Percentiles rank a stretch among this genome's conserved stretches.
phyloP scores from a whole-genome alignment of 139 green algal species.

The Micractinium sp. region DNA sequence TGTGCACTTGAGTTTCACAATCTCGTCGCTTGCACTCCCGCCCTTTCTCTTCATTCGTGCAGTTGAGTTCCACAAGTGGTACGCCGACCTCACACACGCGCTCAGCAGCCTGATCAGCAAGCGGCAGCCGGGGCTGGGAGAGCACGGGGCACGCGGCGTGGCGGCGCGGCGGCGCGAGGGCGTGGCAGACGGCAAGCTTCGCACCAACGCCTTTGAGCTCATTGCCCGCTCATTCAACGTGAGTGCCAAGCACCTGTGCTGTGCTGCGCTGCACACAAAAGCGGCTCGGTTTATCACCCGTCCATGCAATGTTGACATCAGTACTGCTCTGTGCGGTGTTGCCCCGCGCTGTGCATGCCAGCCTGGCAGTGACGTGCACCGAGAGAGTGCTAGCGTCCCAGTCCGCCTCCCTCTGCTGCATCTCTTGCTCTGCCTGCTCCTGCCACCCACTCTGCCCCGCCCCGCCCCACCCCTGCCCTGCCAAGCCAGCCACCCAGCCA shows the following conservation, averaged over 20 bases:
- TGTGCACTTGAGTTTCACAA: background rate
- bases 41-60: background rate
- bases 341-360: background rate
- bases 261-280: too few relatives aligned
- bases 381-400: background rate
- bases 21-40: background rate
- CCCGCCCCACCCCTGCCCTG: too few relatives aligned
- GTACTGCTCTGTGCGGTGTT: background rate
- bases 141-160: background rate
- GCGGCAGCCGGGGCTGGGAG: background rate
- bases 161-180: background rate
- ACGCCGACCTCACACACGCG: conserved; percentile 39
- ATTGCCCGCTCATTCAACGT: conserved; percentile 27
- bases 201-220: conserved; percentile 45
- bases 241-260: background rate
- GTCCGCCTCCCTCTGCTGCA: background rate
- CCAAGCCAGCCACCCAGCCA: too few relatives aligned
- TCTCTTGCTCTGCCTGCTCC: background rate
- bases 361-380: background rate
- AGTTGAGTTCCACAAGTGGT: conserved; percentile 62
- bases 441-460: background rate
- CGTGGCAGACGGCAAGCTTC: background rate
- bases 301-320: background rate
- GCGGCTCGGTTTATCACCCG: too few relatives aligned
- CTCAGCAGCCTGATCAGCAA: conserved; percentile 37